Percentiles rank a stretch among this genome's conserved stretches.
Evolutionary conservation across 345 rosid genomes (phyloP).

Genomic region (Salix caprea): DNA sequence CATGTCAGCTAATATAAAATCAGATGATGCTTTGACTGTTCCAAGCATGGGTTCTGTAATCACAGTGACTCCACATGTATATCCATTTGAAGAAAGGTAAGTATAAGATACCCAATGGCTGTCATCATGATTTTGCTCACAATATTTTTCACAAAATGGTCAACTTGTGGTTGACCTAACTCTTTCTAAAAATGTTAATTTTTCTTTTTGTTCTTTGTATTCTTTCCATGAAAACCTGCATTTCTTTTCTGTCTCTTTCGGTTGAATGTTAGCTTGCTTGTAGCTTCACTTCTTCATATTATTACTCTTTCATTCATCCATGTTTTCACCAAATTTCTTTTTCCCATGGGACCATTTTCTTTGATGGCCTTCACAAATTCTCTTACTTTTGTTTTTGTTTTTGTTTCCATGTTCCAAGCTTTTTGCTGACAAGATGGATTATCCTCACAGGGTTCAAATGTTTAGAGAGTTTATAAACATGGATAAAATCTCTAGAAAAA

Average conservation of each 20-base stretch:
- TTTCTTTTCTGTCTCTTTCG: too few species aligned
- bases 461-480: constrained; percentile 86
- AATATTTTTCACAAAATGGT: not conserved
- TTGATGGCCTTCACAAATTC: not conserved
- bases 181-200: not conserved
- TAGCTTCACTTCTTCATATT: not conserved
- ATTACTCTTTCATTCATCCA: not conserved
- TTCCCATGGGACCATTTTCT: not conserved
- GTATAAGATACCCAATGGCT: not conserved
- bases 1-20: constrained; percentile 40
- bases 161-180: not conserved
- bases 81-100: constrained; percentile 97
- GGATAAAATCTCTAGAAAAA: constrained; percentile 84
- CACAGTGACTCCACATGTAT: constrained; percentile 76
- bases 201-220: too few species aligned
- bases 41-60: constrained; percentile 65
- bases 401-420: constrained; percentile 8
- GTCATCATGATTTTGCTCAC: not conserved
- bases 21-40: constrained; percentile 44
- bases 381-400: not conserved
- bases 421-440: constrained; percentile 28
- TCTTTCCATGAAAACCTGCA: not conserved
- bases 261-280: not conserved
- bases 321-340: not conserved
- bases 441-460: constrained; percentile 75